These are phyloP conservation scores for Cairneyella variabilis DNA, from an alignment of 495 filamentous ascomycete species.

Conservation along the genomic window DNA sequence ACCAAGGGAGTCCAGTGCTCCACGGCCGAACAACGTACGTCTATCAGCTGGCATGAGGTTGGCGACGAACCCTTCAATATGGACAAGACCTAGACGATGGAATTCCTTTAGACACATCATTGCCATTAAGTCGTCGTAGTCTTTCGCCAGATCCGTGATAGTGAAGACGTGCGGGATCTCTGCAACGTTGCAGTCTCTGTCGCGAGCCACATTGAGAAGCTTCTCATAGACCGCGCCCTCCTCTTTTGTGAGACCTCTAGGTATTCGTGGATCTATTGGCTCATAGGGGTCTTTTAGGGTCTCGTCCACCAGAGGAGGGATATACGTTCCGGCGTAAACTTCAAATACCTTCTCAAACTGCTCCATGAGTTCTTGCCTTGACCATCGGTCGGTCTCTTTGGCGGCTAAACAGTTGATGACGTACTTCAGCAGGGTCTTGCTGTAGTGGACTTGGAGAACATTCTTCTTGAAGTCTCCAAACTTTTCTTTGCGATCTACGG, in stretches of 20 bases:
- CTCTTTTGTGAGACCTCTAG: slow-evolving; percentile 9
- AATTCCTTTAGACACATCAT: slow-evolving; percentile 18
- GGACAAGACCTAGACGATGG: slow-evolving; percentile 18
- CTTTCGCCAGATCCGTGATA: slow-evolving; percentile 23
- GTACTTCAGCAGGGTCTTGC: slow-evolving; percentile 5
- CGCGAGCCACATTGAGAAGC: slow-evolving; percentile 3
- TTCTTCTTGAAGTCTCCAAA: slow-evolving; percentile 14
- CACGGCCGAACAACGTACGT: slow-evolving; percentile 19
- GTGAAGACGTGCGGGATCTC: slow-evolving; percentile 13
- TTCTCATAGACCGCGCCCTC: slow-evolving; percentile 13
- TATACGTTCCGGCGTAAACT: slow-evolving; percentile 8
- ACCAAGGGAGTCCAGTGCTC: slow-evolving; percentile 19
- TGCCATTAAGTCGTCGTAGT: slow-evolving; percentile 23
- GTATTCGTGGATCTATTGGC: slow-evolving; percentile 3
- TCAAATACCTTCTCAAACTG: slow-evolving; percentile 3
- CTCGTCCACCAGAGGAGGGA: not conserved
- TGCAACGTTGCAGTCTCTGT: not conserved
- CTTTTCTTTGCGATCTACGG: slow-evolving; percentile 2
- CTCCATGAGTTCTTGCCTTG: not conserved
- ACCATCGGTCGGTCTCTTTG: not conserved
- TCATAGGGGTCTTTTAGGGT: not conserved
- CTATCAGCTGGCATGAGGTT: slow-evolving; percentile 17
- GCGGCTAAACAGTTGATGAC: slow-evolving; percentile 6
- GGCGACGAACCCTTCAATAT: slow-evolving; percentile 21
- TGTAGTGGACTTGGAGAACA: slow-evolving; percentile 4